These are phyloP conservation scores for Lophium mytilinum DNA, from an alignment of 495 filamentous ascomycete genomes.

Conservation along the genomic window DNA sequence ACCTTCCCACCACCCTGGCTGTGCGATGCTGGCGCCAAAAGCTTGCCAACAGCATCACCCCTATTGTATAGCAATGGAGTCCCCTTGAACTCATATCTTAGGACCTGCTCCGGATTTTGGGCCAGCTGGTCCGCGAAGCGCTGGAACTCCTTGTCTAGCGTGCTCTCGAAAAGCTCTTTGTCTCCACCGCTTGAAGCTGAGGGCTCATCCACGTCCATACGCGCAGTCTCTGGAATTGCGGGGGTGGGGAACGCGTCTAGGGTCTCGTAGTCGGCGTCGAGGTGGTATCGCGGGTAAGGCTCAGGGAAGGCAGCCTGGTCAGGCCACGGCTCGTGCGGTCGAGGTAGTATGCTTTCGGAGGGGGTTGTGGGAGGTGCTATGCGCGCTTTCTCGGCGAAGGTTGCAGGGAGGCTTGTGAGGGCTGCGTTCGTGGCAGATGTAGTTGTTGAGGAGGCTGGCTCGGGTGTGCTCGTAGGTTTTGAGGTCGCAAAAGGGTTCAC, in stretches of 20 bases:
- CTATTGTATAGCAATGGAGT: constrained; percentile 73
- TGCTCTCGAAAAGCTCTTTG: constrained; percentile 75
- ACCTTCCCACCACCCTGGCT: constrained; percentile 24
- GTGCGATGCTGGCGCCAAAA: constrained; percentile 38
- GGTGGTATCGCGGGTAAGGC: constrained; percentile 66
- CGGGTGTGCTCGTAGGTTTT: constrained; percentile 51
- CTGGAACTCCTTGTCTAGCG: constrained; percentile 82
- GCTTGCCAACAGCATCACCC: constrained; percentile 61
- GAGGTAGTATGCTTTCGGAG: constrained; percentile 22
- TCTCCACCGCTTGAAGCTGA: constrained; percentile 33
- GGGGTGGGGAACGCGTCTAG: constrained; percentile 48
- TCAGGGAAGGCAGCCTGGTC: constrained; percentile 50
- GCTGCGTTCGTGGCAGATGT: constrained; percentile 26
- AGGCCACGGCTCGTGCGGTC: constrained; percentile 64
- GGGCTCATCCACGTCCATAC: constrained; percentile 52
- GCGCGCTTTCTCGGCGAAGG: constrained; percentile 62
- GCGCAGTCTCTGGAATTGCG: constrained; percentile 34
- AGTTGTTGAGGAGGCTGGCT: constrained; percentile 26
- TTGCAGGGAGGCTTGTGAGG: constrained; percentile 46
- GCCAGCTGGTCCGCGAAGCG: constrained; percentile 78
- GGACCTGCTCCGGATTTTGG: constrained; percentile 89
- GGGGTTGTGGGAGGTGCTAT: constrained; percentile 42
- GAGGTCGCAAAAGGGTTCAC: constrained; percentile 40
- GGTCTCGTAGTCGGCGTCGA: constrained; percentile 90
- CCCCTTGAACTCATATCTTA: constrained; percentile 86